Conservation (phyloP, 2,329 filamentous ascomycete species). For the Xylariaceae sp. region DNA sequence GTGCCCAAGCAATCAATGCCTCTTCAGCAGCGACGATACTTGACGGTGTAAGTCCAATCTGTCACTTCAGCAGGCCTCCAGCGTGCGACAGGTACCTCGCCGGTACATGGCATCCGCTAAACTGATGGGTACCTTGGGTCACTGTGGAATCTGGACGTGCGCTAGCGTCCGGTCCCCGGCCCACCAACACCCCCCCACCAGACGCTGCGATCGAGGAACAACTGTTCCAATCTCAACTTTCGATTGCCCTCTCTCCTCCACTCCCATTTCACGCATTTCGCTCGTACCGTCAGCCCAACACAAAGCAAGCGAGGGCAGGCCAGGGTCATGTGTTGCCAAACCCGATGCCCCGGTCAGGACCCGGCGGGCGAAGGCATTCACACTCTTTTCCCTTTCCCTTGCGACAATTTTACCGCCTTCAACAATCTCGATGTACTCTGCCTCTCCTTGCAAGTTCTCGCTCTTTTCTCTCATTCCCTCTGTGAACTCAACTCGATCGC, state of each 20-base stretch:
- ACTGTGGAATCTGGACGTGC: no score
- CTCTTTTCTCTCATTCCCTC: neutral
- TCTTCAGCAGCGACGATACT: neutral
- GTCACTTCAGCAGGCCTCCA: neutral
- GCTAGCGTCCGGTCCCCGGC: conserved; percentile 21
- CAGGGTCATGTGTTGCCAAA: conserved; percentile 8
- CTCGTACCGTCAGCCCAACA: neutral
- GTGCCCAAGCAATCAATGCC: neutral
- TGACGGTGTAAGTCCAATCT: neutral
- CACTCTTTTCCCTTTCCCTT: neutral
- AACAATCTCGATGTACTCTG: conserved; percentile 2
- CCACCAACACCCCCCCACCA: conserved; percentile 14
- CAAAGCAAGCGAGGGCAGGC: conserved; percentile 1
- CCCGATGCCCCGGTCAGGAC: neutral
- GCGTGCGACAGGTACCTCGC: neutral
- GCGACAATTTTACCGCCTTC: neutral
- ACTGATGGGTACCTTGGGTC: neutral
- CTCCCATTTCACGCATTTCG: neutral
- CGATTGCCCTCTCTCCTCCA: neutral
- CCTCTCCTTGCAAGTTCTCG: neutral
- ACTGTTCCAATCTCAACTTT: conserved; percentile 15
- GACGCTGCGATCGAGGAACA: conserved; percentile 21
- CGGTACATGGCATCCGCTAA: neutral
- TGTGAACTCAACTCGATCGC: conserved; percentile 6
- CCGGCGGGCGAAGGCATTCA: conserved; percentile 11